Percentiles rank a stretch among this genome's conserved stretches.
These are phyloP conservation scores for Ceratorhiza oryzae-sativae DNA, from an alignment of 1,284 basidiomycete species.

Conservation along the genomic window DNA sequence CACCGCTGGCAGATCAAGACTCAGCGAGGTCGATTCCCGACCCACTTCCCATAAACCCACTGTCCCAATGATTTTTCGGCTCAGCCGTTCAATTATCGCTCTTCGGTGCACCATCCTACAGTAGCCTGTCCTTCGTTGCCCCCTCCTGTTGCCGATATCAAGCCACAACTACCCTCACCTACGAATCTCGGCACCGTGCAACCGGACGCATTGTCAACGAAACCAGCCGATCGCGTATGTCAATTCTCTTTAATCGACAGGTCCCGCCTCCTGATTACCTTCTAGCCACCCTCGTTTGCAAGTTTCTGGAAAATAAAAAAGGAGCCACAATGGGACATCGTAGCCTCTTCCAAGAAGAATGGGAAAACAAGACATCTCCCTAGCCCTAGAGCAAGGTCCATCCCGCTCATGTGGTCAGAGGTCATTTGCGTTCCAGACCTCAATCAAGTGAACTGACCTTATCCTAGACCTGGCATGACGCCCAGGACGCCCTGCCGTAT, in stretches of 20 bases:
- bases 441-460: background rate
- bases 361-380: background rate
- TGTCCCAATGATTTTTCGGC: no score
- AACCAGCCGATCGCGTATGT: background rate
- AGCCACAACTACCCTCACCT: no score
- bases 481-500: slow-evolving; percentile 29
- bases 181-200: background rate
- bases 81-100: no score
- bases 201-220: background rate
- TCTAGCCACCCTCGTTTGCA: background rate
- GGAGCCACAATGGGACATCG: slow-evolving; percentile 21
- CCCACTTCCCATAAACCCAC: no score
- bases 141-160: no score
- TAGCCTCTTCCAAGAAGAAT: background rate
- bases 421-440: background rate
- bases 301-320: slow-evolving; percentile 9
- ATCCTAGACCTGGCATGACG: slow-evolving; percentile 22
- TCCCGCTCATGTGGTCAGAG: slow-evolving; percentile 19
- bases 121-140: no score
- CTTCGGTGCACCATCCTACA: no score
- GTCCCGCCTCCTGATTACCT: background rate
- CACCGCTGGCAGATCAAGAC: no score
- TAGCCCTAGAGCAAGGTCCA: background rate
- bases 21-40: no score
- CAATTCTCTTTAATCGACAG: background rate